Base-by-base conservation (phyloP, 1,284 basidiomycete species). In the Apiotrichum mycotoxinovorans region DNA sequence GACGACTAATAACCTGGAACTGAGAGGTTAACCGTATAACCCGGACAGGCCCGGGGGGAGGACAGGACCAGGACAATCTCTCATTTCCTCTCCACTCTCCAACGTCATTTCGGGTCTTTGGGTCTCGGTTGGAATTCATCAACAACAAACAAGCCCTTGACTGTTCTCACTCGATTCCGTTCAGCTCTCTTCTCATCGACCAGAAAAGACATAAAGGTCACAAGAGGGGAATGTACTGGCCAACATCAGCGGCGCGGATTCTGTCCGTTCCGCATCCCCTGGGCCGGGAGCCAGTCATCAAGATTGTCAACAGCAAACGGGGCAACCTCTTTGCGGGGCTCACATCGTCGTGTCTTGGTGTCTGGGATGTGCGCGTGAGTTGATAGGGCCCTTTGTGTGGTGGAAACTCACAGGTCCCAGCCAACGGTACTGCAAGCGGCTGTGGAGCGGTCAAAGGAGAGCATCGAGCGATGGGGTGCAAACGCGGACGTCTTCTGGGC, bases 311-410 rank as follows among this genome's bases (percentile, higher is more conserved):
- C 5, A 90, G 85, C 68, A 83, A 86, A 33, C 83, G 85, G 61
- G 91, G 84, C 72, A 85, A 86, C 43, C 80, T 92, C 48, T 92
- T 93, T 72, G 88, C 86, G 64, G 82, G 84, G 10, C 77, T 92
- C 47, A 86, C 88, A 8, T 81, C 80, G 63, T 83, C 80, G 66
- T 82, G 83, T 5, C 73, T 94, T 34, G 81, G 86, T 2, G 80
- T 92, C 38, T 94, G 91, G 91, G 84, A 87, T 73, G 86, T 89
- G 58, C 82, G 90, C 73, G 91, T 93, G 75, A 68, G 87, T 82
- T 8, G 35, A n/a, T n/a, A n/a, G n/a, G n/a, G n/a, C n/a, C 26
- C 43, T 49, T 10, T 18, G 15, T n/a, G 34, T 55, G 8, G 48
- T 54, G 52, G 45, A 59, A 33, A 52, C 52, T 37, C 1, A 25